A percentile compares a stretch with the other conserved stretches of the same genome.
phyloP scores from a whole-genome alignment of 2,329 filamentous ascomycete genomes.

The Diaporthe citri region DNA sequence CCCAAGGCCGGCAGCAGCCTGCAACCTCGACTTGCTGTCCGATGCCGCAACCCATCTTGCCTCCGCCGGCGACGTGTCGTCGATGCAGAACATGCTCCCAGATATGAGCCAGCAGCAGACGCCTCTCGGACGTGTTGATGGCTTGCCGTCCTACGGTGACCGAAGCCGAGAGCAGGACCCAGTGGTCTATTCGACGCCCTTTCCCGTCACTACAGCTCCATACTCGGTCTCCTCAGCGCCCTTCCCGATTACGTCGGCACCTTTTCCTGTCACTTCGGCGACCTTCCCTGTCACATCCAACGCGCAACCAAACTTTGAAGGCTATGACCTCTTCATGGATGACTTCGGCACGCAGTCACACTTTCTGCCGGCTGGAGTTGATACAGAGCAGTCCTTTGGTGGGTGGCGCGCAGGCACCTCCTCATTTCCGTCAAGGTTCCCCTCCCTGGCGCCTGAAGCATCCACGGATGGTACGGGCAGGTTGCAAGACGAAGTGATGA shows the following conservation, averaged over 20 bases:
- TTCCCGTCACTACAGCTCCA: conserved; percentile 54
- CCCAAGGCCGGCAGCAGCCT: conserved; percentile 59
- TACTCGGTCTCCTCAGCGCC: conserved; percentile 36
- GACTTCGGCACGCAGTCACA: conserved; percentile 67
- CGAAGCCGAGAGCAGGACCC: conserved; percentile 60
- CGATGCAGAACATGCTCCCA: conserved; percentile 64
- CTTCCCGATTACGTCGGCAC: conserved; percentile 51
- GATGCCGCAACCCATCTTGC: conserved; percentile 68
- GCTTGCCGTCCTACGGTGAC: conserved; percentile 59
- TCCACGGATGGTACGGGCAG: conserved; percentile 51
- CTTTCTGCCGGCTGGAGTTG: conserved; percentile 60
- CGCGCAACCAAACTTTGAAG: conserved; percentile 59
- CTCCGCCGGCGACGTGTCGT: conserved; percentile 66
- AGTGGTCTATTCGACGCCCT: conserved; percentile 56
- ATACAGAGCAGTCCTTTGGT: conserved; percentile 60
- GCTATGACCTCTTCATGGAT: conserved; percentile 71
- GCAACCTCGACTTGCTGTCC: conserved; percentile 70
- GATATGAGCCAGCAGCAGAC: conserved; percentile 57
- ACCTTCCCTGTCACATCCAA: conserved; percentile 43
- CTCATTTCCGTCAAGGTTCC: conserved; percentile 67
- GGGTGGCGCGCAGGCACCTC: conserved; percentile 63
- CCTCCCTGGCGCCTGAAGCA: conserved; percentile 66
- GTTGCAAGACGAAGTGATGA: conserved; percentile 57
- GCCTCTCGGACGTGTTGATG: conserved; percentile 59
- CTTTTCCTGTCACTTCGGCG: conserved; percentile 54